Evolutionary conservation across 2,329 filamentous ascomycete genomes (phyloP).

Genomic region (Ophiostoma ulmi): DNA sequence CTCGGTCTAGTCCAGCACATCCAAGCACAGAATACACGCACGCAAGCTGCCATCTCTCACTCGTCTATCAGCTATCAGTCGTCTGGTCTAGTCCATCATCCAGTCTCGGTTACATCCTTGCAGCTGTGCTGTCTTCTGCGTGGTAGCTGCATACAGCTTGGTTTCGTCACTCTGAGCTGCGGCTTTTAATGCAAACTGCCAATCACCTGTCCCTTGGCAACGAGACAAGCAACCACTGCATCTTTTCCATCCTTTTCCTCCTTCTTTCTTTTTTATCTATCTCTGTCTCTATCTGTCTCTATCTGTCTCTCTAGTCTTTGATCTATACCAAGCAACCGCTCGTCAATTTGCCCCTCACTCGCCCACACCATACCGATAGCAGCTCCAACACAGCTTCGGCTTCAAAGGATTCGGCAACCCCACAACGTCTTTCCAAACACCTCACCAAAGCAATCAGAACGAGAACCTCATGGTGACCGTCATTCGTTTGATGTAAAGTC

Average conservation of each 20-base stretch:
- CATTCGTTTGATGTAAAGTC: background rate
- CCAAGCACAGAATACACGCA: conserved; percentile 6
- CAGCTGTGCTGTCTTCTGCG: background rate
- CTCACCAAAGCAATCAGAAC: background rate
- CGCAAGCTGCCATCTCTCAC: conserved; percentile 3
- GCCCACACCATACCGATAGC: background rate
- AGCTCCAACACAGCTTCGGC: conserved; percentile 10
- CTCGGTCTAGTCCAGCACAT: background rate
- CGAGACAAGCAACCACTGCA: background rate
- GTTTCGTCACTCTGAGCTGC: background rate
- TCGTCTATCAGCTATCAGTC: background rate
- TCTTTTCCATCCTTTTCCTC: no score
- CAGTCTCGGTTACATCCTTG: background rate
- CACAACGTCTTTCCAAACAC: conserved; percentile 12
- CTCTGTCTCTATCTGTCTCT: background rate
- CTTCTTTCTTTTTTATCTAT: background rate
- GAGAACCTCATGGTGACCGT: background rate
- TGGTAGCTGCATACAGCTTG: conserved; percentile 5
- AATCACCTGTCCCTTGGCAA: background rate
- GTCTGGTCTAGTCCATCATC: no score
- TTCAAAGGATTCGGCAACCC: conserved; percentile 10
- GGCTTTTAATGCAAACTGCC: background rate
- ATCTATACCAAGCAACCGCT: conserved; percentile 1
- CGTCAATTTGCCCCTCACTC: conserved; percentile 9
- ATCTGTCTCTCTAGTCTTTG: background rate